Evolutionary conservation across 1,139 yeast species (phyloP), one percentile per base, ranked within the genome.

Genomic region (Lodderomyces beijingensis): DNA sequence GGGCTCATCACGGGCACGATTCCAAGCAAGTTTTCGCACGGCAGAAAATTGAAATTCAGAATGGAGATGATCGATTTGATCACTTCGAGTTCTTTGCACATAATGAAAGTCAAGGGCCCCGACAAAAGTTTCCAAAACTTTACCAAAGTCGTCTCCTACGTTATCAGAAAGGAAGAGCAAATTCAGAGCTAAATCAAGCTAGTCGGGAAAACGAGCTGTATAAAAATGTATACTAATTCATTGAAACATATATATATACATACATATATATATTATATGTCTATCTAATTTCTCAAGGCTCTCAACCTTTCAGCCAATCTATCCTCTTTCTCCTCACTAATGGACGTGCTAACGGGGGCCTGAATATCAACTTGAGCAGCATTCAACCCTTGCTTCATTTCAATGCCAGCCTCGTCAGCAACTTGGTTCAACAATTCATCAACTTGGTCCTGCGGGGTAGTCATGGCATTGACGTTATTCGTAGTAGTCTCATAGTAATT

Each of bases 331-430:
- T 82, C 93, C 42, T 84, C 95, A 27, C 65, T 54, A 31, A 66
- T 59, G 15, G 53, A 46, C 14, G 53, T 47, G 14, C 73, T 65
- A 6, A 65, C 68, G 1, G 73, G 70, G 11, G 71, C 55, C 16
- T 54, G 45, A 16, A 68, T 57, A 26, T 66, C 74, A 3, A 69
- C 74, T 40, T 73, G 66, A 15, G 74, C 65, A 37, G 74, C 84
- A 50, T 71, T 70, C 53, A 82, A 63, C 25, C 85, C 83, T 45
- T 89, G 97, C 49, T 82, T 82, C 68, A 91, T 70, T 54, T 93
- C 98, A 31, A 93, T 67, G 2, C 98, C 98, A 1, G 96, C 96
- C 55, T 91, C 98, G 54, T 93, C 99, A 0, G 98, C 98, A 21
- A 93, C 91, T 57, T 86, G 89, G 51, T 73, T 88, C 85, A 93